Percentiles rank a stretch among this genome's conserved stretches.
phyloP scores from a whole-genome alignment of 257 asterid genomes.

The Jasminum sambac region DNA sequence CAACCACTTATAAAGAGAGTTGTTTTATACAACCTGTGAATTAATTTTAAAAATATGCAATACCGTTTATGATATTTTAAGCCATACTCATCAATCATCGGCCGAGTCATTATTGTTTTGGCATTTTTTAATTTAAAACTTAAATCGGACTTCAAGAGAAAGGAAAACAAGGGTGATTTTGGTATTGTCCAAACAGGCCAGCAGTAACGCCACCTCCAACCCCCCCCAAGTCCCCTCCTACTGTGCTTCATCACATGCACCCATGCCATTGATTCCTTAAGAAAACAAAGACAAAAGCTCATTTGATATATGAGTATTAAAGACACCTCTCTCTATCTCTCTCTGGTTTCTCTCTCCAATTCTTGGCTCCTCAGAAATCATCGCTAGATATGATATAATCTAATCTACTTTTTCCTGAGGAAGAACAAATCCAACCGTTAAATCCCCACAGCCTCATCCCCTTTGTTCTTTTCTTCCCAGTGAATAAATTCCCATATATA shows the following conservation, averaged over 20 bases:
- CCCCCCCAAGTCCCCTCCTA: neutral
- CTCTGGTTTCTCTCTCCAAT: slow-evolving; percentile 5
- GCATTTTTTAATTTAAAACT: too few species aligned
- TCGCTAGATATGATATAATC: slow-evolving; percentile 46
- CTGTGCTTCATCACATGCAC: slow-evolving; percentile 61
- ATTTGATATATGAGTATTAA: slow-evolving; percentile 26
- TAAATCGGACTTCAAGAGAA: neutral
- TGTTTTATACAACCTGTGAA: too few species aligned
- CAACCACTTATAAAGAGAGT: too few species aligned
- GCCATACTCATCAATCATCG: too few species aligned
- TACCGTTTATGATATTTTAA: too few species aligned
- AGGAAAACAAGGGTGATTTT: slow-evolving; percentile 19
- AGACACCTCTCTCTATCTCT: slow-evolving; percentile 5
- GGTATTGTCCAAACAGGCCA: slow-evolving; percentile 16
- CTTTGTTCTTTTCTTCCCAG: slow-evolving; percentile 32
- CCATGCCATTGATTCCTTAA: slow-evolving; percentile 30
- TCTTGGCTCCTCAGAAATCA: slow-evolving; percentile 46
- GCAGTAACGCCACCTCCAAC: slow-evolving; percentile 9
- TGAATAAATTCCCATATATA: slow-evolving; percentile 16
- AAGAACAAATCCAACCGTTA: slow-evolving; percentile 46
- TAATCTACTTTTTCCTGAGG: slow-evolving; percentile 21
- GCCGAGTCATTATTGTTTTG: too few species aligned
- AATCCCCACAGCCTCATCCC: slow-evolving; percentile 32
- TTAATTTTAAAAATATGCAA: too few species aligned
- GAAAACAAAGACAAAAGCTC: slow-evolving; percentile 39